These are phyloP conservation scores for Rutstroemia sp. DNA, from an alignment of 2,329 filamentous ascomycete species.

Conservation along the genomic window DNA sequence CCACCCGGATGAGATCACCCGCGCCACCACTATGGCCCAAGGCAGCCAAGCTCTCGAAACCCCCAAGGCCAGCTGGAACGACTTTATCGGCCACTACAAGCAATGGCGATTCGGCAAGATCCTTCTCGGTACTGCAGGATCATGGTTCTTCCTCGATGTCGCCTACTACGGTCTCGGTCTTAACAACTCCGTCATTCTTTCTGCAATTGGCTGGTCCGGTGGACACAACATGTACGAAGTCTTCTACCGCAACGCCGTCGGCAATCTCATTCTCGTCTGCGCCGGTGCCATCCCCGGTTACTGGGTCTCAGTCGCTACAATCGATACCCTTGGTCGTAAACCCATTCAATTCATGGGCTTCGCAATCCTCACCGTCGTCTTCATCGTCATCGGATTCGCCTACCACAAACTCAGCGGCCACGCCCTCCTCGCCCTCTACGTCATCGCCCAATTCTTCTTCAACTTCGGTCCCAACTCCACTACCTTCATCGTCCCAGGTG, in stretches of 20 bases:
- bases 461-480: slow-evolving; percentile 63
- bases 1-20: slow-evolving; percentile 57
- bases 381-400: slow-evolving; percentile 55
- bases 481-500: slow-evolving; percentile 69
- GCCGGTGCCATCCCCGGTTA: slow-evolving; percentile 76
- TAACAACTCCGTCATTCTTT: slow-evolving; percentile 67
- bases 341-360: slow-evolving; percentile 64
- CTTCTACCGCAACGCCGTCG: slow-evolving; percentile 66
- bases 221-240: slow-evolving; percentile 58
- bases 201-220: slow-evolving; percentile 63
- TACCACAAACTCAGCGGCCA: slow-evolving; percentile 42
- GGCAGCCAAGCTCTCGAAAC: slow-evolving; percentile 39
- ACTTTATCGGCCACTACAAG: slow-evolving; percentile 65
- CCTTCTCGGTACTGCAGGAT: slow-evolving; percentile 69
- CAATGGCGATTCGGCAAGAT: slow-evolving; percentile 66
- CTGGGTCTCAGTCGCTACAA: slow-evolving; percentile 67
- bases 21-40: slow-evolving; percentile 69
- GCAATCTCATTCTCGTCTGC: slow-evolving; percentile 70
- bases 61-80: slow-evolving; percentile 63
- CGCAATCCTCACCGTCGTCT: slow-evolving; percentile 52
- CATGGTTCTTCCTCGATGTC: slow-evolving; percentile 69
- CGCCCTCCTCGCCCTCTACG: slow-evolving; percentile 53
- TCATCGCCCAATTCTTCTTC: slow-evolving; percentile 60
- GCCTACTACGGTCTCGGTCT: slow-evolving; percentile 56
- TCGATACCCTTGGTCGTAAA: slow-evolving; percentile 73